Evolutionary conservation across 345 rosid genomes (phyloP).

Genomic region (Isatis tinctoria): DNA sequence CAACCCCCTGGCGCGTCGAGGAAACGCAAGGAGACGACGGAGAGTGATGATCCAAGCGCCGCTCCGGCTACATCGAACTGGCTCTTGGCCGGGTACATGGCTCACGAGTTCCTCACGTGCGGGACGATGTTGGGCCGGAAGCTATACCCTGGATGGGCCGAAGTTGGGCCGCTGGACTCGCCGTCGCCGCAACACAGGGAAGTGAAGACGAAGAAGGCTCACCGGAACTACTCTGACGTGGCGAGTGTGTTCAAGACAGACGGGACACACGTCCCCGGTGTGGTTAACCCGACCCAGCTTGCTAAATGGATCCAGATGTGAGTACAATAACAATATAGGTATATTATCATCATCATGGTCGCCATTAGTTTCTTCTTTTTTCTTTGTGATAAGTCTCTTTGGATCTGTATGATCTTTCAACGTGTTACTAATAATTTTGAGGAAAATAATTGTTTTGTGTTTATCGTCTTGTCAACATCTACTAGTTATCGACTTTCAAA

Average conservation of each 20-base stretch:
- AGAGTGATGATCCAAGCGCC: slow-evolving; percentile 21
- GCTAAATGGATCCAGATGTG: slow-evolving; percentile 71
- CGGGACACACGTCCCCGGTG: slow-evolving; percentile 60
- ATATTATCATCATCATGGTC: not conserved
- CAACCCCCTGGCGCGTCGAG: slow-evolving; percentile 38
- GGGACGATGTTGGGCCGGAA: slow-evolving; percentile 60
- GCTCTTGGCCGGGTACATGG: slow-evolving; percentile 71
- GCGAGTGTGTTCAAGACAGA: slow-evolving; percentile 54
- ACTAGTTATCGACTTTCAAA: not conserved
- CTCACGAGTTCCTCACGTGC: slow-evolving; percentile 54
- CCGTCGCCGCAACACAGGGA: slow-evolving; percentile 28
- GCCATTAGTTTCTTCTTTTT: not conserved
- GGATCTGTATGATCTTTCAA: not conserved
- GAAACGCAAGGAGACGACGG: slow-evolving; percentile 51
- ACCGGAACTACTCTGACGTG: slow-evolving; percentile 51
- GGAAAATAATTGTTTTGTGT: not conserved
- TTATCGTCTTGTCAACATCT: not conserved
- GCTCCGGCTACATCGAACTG: slow-evolving; percentile 28
- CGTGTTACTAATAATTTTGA: not conserved
- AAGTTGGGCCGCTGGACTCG: slow-evolving; percentile 21
- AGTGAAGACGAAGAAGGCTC: slow-evolving; percentile 29
- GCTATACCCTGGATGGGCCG: slow-evolving; percentile 36
- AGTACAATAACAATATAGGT: not conserved
- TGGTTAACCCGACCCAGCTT: slow-evolving; percentile 70
- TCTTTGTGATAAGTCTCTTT: not conserved